Base-by-base conservation (phyloP, 2,329 filamentous ascomycete genomes). In the Colletotrichum costaricense region DNA sequence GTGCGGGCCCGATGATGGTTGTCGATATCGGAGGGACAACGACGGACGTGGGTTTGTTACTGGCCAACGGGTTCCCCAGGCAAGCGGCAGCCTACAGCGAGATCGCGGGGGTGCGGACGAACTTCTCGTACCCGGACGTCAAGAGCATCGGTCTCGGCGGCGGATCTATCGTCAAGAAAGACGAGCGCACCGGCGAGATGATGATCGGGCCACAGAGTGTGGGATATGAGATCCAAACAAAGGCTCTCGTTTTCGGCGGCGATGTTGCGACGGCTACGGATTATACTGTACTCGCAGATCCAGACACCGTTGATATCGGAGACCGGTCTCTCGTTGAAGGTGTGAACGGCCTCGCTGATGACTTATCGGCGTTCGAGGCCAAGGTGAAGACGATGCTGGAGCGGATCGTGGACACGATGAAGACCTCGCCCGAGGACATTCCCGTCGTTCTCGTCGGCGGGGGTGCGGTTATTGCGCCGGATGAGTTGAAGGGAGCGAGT, bases 11-110 rank as follows among this genome's bases (percentile, higher is more conserved):
- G 0, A 81, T 86, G 76, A 89, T 93, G 82, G 91, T 93, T 0
- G 88, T 93, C 2, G 91, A 93, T 77, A 89, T 93, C 65, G 91
- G 91, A 0, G 91, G 91, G 3, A 93, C 91, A 0, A 93, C 91
- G 0, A 89, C 90, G 0, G 91, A 93, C 75, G 89, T 92, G 7
- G 91, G 91, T 0, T 79, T 92, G 1, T 79, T 93, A 3, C 84
- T 91, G 2, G 84, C 87, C 0, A 92, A 88, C 56, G 91, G 91
- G 0, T 91, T 93, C 59, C 92, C 91, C 0, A 85, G 90, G 35
- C 89, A 92, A 78, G 87, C 89, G 62, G 88, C 90, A 8, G 89
- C 90, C 0, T 92, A 90, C 74, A 91, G 88, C 52, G 87, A 91
- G 54, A 82, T 93, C 2, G 88, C 88, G 0, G 91, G 91, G 0